A percentile compares a stretch with the other conserved stretches of the same genome.
These are phyloP conservation scores for Xylaria scruposa DNA, from an alignment of 495 filamentous ascomycete species.

Conservation along the genomic window DNA sequence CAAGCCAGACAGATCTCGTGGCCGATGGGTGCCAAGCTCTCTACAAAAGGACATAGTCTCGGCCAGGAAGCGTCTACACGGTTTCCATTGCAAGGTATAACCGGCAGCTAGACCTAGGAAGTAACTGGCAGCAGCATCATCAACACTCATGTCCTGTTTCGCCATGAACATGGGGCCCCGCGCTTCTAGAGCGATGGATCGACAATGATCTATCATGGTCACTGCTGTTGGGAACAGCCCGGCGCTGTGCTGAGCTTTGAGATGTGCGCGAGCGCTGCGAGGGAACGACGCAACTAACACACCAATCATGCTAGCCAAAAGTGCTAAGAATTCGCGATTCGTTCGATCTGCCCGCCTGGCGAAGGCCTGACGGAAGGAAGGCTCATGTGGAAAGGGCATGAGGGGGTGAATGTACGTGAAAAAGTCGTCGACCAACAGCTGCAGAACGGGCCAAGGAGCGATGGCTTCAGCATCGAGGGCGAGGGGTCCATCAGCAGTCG, in stretches of 20 bases:
- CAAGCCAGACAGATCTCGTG: slow-evolving; percentile 19
- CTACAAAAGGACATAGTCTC: slow-evolving; percentile 77
- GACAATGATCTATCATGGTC: slow-evolving; percentile 74
- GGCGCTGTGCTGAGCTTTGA: slow-evolving; percentile 66
- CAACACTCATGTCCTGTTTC: slow-evolving; percentile 68
- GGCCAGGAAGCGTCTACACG: slow-evolving; percentile 71
- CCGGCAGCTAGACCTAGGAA: slow-evolving; percentile 74
- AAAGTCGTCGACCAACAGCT: slow-evolving; percentile 81
- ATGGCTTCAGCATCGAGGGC: slow-evolving; percentile 73
- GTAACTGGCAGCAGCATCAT: slow-evolving; percentile 87
- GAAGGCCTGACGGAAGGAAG: slow-evolving; percentile 78
- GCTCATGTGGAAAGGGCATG: slow-evolving; percentile 85
- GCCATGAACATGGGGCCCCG: slow-evolving; percentile 72
- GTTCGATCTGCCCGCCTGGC: slow-evolving; percentile 70
- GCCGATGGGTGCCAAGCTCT: slow-evolving; percentile 57
- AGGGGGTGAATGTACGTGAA: slow-evolving; percentile 90
- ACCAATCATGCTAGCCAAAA: slow-evolving; percentile 84
- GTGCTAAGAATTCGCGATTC: slow-evolving; percentile 72
- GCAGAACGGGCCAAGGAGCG: slow-evolving; percentile 69
- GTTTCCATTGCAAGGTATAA: slow-evolving; percentile 71
- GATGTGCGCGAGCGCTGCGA: slow-evolving; percentile 71
- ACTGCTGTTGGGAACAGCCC: slow-evolving; percentile 70
- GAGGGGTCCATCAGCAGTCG: slow-evolving; percentile 36
- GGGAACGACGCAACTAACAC: slow-evolving; percentile 81
- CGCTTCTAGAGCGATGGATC: slow-evolving; percentile 72